These are phyloP conservation scores for Metschnikowia peoriensis DNA, from an alignment of 805 yeast genomes.

Conservation along the genomic window DNA sequence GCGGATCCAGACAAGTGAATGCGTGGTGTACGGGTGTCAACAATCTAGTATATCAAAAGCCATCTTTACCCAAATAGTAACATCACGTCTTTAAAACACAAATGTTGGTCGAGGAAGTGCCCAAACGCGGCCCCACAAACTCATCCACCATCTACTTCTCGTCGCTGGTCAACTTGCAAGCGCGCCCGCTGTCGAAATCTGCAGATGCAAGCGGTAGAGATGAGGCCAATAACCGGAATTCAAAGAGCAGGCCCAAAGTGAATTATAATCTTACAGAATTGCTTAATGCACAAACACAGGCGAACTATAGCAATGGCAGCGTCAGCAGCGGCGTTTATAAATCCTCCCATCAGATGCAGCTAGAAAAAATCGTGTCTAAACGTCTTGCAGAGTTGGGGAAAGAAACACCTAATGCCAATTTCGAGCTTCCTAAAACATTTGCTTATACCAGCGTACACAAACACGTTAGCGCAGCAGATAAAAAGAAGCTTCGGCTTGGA, in stretches of 20 bases:
- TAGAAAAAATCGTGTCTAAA: constrained; percentile 38
- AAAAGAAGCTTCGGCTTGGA: constrained; percentile 34
- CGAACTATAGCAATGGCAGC: constrained; percentile 24
- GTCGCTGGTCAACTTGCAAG: constrained; percentile 41
- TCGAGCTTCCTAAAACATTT: constrained; percentile 43
- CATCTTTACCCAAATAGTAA: background rate
- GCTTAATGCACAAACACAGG: constrained; percentile 43
- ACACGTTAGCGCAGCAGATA: constrained; percentile 19
- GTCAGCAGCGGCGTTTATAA: constrained; percentile 35
- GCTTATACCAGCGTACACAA: constrained; percentile 33
- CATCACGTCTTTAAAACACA: background rate
- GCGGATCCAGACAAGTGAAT: no score
- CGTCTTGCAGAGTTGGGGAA: constrained; percentile 35
- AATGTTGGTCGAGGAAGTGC: constrained; percentile 46
- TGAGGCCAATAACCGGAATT: constrained; percentile 22
- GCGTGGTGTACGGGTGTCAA: constrained; percentile 4
- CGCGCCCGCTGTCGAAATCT: constrained; percentile 30
- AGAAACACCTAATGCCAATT: constrained; percentile 29
- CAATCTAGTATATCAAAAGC: background rate
- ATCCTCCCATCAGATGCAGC: constrained; percentile 41
- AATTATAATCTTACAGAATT: constrained; percentile 43
- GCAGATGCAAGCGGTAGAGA: constrained; percentile 16
- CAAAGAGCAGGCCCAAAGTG: constrained; percentile 40
- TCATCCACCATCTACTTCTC: constrained; percentile 39
- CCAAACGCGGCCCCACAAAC: constrained; percentile 30